Conservation (phyloP, 2,329 filamentous ascomycete species). For the Monilinia polystroma region DNA sequence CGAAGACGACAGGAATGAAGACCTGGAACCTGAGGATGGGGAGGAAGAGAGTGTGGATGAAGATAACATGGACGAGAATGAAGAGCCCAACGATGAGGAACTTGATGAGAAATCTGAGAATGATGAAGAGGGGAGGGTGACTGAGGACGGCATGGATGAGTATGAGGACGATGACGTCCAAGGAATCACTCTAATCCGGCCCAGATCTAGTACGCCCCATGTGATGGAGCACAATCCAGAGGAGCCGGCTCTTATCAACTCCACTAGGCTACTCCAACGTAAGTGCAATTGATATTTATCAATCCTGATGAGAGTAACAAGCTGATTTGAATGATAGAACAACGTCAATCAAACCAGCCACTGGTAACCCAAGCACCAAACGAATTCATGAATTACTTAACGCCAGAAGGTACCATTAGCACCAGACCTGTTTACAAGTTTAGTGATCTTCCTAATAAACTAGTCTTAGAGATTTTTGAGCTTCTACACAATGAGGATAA, state of each 20-base stretch:
- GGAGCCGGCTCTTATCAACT: background rate
- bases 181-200: background rate
- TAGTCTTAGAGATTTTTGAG: background rate
- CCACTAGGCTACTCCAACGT: background rate
- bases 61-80: too few species aligned
- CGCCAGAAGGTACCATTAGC: background rate
- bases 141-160: too few species aligned
- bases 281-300: background rate
- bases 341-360: background rate
- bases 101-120: too few species aligned
- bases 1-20: too few species aligned
- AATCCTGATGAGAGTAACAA: background rate
- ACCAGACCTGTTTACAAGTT: background rate
- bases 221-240: too few species aligned
- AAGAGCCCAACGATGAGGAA: too few species aligned
- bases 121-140: too few species aligned
- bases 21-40: too few species aligned
- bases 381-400: background rate
- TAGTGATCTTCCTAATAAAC: background rate
- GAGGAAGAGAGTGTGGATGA: too few species aligned
- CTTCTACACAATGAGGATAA: background rate
- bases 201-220: too few species aligned
- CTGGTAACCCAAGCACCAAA: background rate
- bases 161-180: background rate
- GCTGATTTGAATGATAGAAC: background rate